Evolutionary conservation across 129 eudicot species (phyloP), one percentile per base, ranked within the genome.

Genomic region (Lonicera japonica): DNA sequence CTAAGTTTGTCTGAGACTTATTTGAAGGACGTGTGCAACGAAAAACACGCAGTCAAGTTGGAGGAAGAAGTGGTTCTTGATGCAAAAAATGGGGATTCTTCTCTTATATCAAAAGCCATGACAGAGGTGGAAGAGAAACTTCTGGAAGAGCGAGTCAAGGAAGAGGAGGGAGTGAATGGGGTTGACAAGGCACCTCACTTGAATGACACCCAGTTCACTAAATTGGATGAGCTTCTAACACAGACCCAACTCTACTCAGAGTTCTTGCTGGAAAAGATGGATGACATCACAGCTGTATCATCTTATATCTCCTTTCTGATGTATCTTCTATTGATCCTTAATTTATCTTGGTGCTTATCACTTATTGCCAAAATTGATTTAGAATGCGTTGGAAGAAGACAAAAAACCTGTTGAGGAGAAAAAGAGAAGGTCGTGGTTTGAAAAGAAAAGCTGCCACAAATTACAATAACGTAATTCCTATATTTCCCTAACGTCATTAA

Each of bases 251-350:
- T 88, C 8, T 94, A 85, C 68, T 78, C 99, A 0, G 95, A 94
- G 79, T 94, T 94, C 66, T 64, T 94, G 60, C 75, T 94, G 72
- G 99, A 94, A 67, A 94, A 94, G 75, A 94, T 94, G 96, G 96
- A 94, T 36, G 87, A 85, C 70, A 94, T 94, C 29, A 85, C 96
- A 8, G 61, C 54, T 52, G 96, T 88, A 72, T 62, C 15, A 23
- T 41, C 48, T 55, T 0, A 9, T 50, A 21, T 55, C 14, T 21
- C 58, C 12, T 55, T 50, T 43, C 17, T 5, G 22, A 12, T 45
- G 50, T 60, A 21, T 50, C 9, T 0, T 54, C 7, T 54, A 3
- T 43, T 8, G 21, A 54, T 23, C 67, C 13, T 20, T 46, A 62
- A 39, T 53, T 63, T 56, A 0, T 15, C 55, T 56, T 46, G 57